A percentile compares a stretch with the other conserved stretches of the same genome.
These are phyloP conservation scores for Mallotus nudiflorus DNA, from an alignment of 345 rosid species.

Conservation along the genomic window DNA sequence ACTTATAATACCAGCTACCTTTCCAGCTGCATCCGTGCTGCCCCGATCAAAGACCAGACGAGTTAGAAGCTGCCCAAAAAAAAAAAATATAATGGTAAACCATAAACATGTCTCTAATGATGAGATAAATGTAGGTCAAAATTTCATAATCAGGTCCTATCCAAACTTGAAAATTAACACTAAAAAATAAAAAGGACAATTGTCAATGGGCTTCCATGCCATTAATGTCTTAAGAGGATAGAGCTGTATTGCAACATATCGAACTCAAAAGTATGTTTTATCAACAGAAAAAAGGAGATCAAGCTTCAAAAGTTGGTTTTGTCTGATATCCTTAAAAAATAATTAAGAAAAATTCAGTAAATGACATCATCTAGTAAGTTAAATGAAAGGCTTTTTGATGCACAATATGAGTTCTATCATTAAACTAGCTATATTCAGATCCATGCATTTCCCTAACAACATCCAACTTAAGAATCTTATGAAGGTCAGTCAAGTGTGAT, in stretches of 20 bases:
- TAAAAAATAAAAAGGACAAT: not conserved
- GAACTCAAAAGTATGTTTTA: not conserved
- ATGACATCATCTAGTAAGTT: not conserved
- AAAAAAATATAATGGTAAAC: slow-evolving; percentile 19
- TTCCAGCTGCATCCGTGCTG: slow-evolving; percentile 95
- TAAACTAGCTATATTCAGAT: not conserved
- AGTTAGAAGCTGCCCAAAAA: slow-evolving; percentile 94
- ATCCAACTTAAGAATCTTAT: not conserved
- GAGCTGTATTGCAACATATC: not conserved
- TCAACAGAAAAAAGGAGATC: not conserved
- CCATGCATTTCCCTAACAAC: not conserved
- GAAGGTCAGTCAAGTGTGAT: slow-evolving; percentile 2
- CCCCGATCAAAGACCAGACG: slow-evolving; percentile 93
- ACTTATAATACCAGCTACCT: slow-evolving; percentile 92
- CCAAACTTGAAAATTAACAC: not conserved
- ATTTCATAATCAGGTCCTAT: not conserved
- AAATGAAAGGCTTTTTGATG: not conserved
- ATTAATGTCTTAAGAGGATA: not conserved
- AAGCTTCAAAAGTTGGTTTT: not conserved
- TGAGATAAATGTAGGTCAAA: not conserved
- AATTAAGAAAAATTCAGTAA: not conserved
- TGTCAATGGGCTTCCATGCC: not conserved
- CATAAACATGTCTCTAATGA: not conserved
- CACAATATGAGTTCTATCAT: not conserved
- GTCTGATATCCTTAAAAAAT: not conserved